Conservation (phyloP, 352 stramenopile genomes). For the Phytophthora kernoviae region DNA sequence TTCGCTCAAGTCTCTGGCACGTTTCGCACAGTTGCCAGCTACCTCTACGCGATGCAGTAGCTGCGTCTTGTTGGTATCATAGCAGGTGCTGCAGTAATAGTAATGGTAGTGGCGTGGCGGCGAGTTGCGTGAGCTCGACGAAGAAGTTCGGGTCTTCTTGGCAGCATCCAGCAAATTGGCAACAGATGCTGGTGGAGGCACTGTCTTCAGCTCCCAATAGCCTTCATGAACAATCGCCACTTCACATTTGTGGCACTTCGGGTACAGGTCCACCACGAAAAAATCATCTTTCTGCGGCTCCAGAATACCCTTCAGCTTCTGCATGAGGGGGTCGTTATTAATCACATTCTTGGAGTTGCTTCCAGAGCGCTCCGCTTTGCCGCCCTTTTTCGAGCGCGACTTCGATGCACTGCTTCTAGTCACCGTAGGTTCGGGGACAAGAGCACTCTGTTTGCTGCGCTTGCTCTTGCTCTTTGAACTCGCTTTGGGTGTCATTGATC, state of each 20-base stretch:
- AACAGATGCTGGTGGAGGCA: conserved; percentile 61
- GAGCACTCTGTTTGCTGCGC: conserved; percentile 37
- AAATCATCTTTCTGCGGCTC: conserved; percentile 99
- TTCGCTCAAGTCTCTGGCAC: conserved; percentile 66
- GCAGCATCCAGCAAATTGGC: conserved; percentile 79
- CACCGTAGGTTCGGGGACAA: conserved; percentile 61
- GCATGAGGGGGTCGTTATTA: conserved; percentile 96
- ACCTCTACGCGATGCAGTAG: conserved; percentile 77
- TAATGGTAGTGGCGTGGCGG: conserved; percentile 84
- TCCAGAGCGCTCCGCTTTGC: conserved; percentile 38
- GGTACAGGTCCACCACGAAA: conserved; percentile 96
- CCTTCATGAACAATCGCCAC: conserved; percentile 83
- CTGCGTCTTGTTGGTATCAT: conserved; percentile 78
- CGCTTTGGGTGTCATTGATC: conserved; percentile 30
- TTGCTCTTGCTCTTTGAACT: conserved; percentile 77
- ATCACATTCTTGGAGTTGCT: conserved; percentile 74
- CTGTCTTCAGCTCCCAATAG: conserved; percentile 87
- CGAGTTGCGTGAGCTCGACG: conserved; percentile 66
- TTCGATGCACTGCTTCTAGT: conserved; percentile 72
- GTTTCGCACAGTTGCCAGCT: conserved; percentile 64
- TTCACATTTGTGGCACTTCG: conserved; percentile 88
- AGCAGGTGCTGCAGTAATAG: conserved; percentile 76
- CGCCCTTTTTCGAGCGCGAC: conserved; percentile 69
- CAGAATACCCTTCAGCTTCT: conserved; percentile 97
- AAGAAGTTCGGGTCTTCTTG: conserved; percentile 77